Percentiles rank a stretch among this genome's conserved stretches.
Evolutionary conservation across 1,284 basidiomycete genomes (phyloP).

Genomic region (Mycena sp.): DNA sequence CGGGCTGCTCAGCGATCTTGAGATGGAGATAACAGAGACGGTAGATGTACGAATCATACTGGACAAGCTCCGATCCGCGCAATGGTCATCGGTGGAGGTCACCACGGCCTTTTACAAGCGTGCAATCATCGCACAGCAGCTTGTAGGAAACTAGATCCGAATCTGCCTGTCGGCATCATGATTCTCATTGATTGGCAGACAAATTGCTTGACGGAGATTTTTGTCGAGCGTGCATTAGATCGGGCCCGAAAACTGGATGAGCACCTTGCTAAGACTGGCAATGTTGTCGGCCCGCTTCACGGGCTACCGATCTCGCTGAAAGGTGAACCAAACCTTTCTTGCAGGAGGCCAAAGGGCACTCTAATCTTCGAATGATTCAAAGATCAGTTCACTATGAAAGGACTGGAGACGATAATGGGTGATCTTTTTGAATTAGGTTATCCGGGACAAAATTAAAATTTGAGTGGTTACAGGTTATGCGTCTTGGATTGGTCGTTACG

Average conservation of each 20-base stretch:
- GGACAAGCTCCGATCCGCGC: slow-evolving; percentile 54
- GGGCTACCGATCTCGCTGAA: slow-evolving; percentile 73
- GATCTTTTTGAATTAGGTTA: neutral
- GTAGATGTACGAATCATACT: slow-evolving; percentile 58
- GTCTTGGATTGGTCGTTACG: slow-evolving; percentile 62
- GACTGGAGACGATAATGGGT: slow-evolving; percentile 68
- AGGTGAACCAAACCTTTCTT: slow-evolving; percentile 57
- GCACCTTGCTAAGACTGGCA: slow-evolving; percentile 60
- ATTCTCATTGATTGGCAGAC: slow-evolving; percentile 47
- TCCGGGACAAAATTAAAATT: slow-evolving; percentile 15
- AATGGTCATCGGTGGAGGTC: slow-evolving; percentile 71
- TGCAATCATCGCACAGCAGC: slow-evolving; percentile 81
- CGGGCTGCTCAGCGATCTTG: slow-evolving; percentile 62
- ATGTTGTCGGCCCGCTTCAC: slow-evolving; percentile 60
- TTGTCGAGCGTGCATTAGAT: slow-evolving; percentile 65
- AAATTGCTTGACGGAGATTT: slow-evolving; percentile 78
- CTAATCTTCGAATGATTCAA: neutral
- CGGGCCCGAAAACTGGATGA: slow-evolving; percentile 68
- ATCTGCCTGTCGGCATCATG: neutral
- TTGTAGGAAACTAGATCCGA: slow-evolving; percentile 54
- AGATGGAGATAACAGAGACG: slow-evolving; percentile 70
- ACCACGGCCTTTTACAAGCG: slow-evolving; percentile 81
- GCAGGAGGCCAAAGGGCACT: slow-evolving; percentile 35
- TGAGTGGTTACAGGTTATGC: slow-evolving; percentile 62
- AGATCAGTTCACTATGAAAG: slow-evolving; percentile 70